A percentile compares a stretch with the other conserved stretches of the same genome.
Evolutionary conservation across 371 early-diverging fungal species (phyloP).

Genomic region (Synchytrium microbalum): DNA sequence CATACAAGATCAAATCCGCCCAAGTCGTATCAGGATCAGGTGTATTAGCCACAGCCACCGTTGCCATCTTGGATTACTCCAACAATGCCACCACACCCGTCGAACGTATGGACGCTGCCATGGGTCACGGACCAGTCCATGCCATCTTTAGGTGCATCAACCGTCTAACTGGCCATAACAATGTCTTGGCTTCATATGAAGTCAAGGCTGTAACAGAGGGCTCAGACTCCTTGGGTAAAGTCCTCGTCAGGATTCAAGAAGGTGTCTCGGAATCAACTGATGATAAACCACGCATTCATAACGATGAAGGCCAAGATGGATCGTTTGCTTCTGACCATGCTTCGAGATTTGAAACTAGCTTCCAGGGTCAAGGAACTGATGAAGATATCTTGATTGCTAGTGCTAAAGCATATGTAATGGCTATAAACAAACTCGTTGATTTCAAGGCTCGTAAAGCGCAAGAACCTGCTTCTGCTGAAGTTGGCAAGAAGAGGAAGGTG

Average conservation of each 20-base stretch:
- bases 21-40: slow-evolving; percentile 69
- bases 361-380: slow-evolving; percentile 65
- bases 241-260: slow-evolving; percentile 60
- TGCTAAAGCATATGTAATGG: slow-evolving; percentile 77
- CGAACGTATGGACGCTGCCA: slow-evolving; percentile 61
- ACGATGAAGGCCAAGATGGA: neutral
- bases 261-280: slow-evolving; percentile 10
- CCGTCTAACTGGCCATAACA: slow-evolving; percentile 53
- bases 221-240: slow-evolving; percentile 77
- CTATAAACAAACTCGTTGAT: slow-evolving; percentile 62
- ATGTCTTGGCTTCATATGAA: slow-evolving; percentile 64
- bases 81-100: neutral
- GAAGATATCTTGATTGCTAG: slow-evolving; percentile 76
- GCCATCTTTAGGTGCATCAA: slow-evolving; percentile 78
- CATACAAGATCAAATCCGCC: slow-evolving; percentile 51
- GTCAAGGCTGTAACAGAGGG: slow-evolving; percentile 80
- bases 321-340: slow-evolving; percentile 10
- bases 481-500: slow-evolving; percentile 6
- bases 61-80: slow-evolving; percentile 37
- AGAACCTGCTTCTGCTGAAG: neutral
- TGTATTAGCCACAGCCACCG: slow-evolving; percentile 69
- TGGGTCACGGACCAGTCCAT: slow-evolving; percentile 75
- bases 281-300: slow-evolving; percentile 6
- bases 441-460: slow-evolving; percentile 3
- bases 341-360: slow-evolving; percentile 14